Evolutionary conservation across 192 early-diverging fungal species (phyloP).

Genomic region (Backusella circina): DNA sequence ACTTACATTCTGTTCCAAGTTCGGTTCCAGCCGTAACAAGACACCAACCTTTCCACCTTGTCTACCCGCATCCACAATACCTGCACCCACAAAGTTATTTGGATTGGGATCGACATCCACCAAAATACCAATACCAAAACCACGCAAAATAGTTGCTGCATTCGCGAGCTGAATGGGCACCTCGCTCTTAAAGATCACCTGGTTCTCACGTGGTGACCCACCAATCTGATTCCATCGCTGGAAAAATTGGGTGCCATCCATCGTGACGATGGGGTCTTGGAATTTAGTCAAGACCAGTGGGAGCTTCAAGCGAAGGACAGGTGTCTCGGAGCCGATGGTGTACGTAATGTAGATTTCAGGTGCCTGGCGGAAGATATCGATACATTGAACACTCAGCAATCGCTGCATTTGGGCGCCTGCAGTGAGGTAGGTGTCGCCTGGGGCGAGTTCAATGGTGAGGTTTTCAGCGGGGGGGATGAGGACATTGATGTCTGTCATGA

Average conservation of each 20-base stretch:
- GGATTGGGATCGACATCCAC: conserved; percentile 85
- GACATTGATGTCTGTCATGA: conserved; percentile 61
- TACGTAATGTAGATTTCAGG: conserved; percentile 73
- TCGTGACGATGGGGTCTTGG: conserved; percentile 70
- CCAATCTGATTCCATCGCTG: conserved; percentile 95
- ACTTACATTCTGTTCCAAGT: conserved; percentile 74
- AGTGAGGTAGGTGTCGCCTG: conserved; percentile 44
- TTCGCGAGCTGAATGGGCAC: conserved; percentile 47
- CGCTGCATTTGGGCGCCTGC: conserved; percentile 76
- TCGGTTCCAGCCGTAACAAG: conserved; percentile 86
- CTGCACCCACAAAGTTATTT: conserved; percentile 85
- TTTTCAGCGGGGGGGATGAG: conserved; percentile 48
- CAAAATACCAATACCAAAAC: conserved; percentile 72
- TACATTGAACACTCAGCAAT: conserved; percentile 77
- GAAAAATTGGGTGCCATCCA: conserved; percentile 81
- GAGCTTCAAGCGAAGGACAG: conserved; percentile 61
- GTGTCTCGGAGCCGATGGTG: conserved; percentile 44
- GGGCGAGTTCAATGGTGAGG: conserved; percentile 45
- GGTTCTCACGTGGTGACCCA: conserved; percentile 77
- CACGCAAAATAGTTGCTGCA: conserved; percentile 55
- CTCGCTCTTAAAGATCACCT: conserved; percentile 59
- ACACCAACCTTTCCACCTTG: conserved; percentile 84
- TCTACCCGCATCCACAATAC: conserved; percentile 72
- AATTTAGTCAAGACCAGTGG: conserved; percentile 87
- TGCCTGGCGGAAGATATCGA: conserved; percentile 48